Evolutionary conservation across 2,329 filamentous ascomycete species (phyloP).

Genomic region (Ceratocystis colombiana): DNA sequence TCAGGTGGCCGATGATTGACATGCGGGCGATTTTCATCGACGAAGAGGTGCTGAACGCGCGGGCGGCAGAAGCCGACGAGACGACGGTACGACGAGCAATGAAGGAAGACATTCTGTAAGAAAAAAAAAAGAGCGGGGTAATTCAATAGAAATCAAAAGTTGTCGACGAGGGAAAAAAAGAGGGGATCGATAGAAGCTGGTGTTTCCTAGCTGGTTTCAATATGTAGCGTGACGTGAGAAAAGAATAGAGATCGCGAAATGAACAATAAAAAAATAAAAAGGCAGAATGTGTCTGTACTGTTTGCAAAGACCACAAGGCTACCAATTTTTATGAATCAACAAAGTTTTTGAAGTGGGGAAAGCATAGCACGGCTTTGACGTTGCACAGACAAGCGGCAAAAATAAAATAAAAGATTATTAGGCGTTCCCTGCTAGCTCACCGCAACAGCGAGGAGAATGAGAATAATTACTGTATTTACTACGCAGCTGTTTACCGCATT

Average conservation of each 20-base stretch:
- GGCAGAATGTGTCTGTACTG: not conserved
- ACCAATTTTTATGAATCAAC: slow-evolving; percentile 6
- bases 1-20: slow-evolving; percentile 78
- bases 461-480: not conserved
- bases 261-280: not conserved
- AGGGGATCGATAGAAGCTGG: slow-evolving; percentile 18
- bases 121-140: not conserved
- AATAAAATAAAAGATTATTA: not conserved
- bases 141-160: slow-evolving; percentile 21
- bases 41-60: slow-evolving; percentile 67
- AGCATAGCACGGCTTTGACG: not conserved
- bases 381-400: not conserved
- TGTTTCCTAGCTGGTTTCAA: not conserved
- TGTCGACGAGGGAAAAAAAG: slow-evolving; percentile 15
- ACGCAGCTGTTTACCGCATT: no score
- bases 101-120: slow-evolving; percentile 38
- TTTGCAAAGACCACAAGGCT: not conserved
- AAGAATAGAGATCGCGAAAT: not conserved
- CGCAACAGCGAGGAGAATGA: not conserved
- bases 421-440: no score
- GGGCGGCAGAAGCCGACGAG: slow-evolving; percentile 40
- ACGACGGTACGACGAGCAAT: slow-evolving; percentile 44
- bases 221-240: not conserved
- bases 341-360: slow-evolving; percentile 15
- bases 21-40: slow-evolving; percentile 63